These are phyloP conservation scores for Paraconiothyrium brasiliense DNA, from an alignment of 2,329 filamentous ascomycete species.

Conservation along the genomic window DNA sequence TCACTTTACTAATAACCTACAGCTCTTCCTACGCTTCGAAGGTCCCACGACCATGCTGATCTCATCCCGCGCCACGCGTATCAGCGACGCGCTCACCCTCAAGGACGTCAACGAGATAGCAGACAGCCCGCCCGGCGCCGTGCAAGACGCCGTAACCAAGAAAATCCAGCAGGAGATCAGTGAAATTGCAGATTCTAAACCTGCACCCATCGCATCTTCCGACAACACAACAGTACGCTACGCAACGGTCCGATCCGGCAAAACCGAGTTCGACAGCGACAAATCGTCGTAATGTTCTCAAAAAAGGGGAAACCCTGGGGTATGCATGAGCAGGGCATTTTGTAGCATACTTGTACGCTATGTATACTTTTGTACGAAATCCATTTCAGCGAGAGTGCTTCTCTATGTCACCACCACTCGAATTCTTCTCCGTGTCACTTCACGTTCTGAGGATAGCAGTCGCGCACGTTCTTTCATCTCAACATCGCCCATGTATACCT, in stretches of 20 bases:
- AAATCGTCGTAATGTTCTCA: slow-evolving; percentile 1
- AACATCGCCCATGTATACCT: too few relatives aligned
- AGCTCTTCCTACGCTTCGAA: slow-evolving; percentile 87
- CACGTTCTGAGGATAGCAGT: neutral
- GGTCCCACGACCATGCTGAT: slow-evolving; percentile 87
- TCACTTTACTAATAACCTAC: slow-evolving; percentile 23
- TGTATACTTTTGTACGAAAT: slow-evolving; percentile 10
- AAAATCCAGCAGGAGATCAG: slow-evolving; percentile 50
- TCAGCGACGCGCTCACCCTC: slow-evolving; percentile 79
- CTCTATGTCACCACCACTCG: neutral
- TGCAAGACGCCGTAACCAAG: slow-evolving; percentile 62
- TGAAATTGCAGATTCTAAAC: slow-evolving; percentile 35
- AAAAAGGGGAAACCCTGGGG: neutral
- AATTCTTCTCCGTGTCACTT: neutral
- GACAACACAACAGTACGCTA: slow-evolving; percentile 32
- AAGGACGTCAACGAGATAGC: slow-evolving; percentile 92
- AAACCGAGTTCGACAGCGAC: slow-evolving; percentile 36
- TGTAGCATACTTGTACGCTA: slow-evolving; percentile 20
- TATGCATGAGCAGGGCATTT: slow-evolving; percentile 1
- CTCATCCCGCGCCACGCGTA: slow-evolving; percentile 82
- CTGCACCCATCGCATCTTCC: slow-evolving; percentile 27
- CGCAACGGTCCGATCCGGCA: slow-evolving; percentile 39
- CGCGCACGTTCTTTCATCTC: too few relatives aligned
- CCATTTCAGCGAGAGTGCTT: neutral
- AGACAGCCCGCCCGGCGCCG: slow-evolving; percentile 76